A percentile compares a stretch with the other conserved stretches of the same genome.
phyloP scores from a whole-genome alignment of 371 early-diverging fungal species.

The Cokeromyces recurvatus region DNA sequence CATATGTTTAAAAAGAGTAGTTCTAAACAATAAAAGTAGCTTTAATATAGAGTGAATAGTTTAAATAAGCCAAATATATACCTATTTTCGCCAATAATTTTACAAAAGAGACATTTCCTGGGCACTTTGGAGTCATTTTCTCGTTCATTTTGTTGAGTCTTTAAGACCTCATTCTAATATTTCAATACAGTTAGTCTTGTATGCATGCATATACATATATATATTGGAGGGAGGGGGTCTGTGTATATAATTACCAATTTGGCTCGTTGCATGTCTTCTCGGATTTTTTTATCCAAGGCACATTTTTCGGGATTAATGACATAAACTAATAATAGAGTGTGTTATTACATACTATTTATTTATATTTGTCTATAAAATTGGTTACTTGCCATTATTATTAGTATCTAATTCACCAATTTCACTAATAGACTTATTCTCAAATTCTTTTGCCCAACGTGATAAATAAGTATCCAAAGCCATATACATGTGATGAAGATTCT shows the following conservation, averaged over 20 bases:
- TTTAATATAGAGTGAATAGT: background rate
- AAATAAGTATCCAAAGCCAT: slow-evolving; percentile 78
- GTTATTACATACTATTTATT: too few relatives aligned
- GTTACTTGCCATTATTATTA: background rate
- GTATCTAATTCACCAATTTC: too few relatives aligned
- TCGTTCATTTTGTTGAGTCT: slow-evolving; percentile 77
- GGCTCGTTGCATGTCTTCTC: slow-evolving; percentile 70
- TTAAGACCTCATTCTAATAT: slow-evolving; percentile 66
- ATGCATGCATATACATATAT: too few relatives aligned
- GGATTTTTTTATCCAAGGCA: slow-evolving; percentile 59
- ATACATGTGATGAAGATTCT: slow-evolving; percentile 77
- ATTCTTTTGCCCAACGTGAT: slow-evolving; percentile 60
- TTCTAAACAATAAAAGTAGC: slow-evolving; percentile 20
- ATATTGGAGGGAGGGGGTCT: too few relatives aligned
- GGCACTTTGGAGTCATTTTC: slow-evolving; percentile 61
- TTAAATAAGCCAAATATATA: slow-evolving; percentile 2
- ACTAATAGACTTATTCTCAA: slow-evolving; percentile 29
- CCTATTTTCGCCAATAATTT: slow-evolving; percentile 60
- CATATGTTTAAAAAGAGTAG: slow-evolving; percentile 82
- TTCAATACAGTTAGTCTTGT: background rate
- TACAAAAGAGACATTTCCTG: slow-evolving; percentile 92
- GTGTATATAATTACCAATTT: slow-evolving; percentile 52
- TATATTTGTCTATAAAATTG: too few relatives aligned
- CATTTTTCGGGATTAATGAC: slow-evolving; percentile 62
- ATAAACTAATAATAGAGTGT: slow-evolving; percentile 30